These are phyloP conservation scores for Stemphylium beticola DNA, from an alignment of 2,329 filamentous ascomycete genomes.

Conservation along the genomic window DNA sequence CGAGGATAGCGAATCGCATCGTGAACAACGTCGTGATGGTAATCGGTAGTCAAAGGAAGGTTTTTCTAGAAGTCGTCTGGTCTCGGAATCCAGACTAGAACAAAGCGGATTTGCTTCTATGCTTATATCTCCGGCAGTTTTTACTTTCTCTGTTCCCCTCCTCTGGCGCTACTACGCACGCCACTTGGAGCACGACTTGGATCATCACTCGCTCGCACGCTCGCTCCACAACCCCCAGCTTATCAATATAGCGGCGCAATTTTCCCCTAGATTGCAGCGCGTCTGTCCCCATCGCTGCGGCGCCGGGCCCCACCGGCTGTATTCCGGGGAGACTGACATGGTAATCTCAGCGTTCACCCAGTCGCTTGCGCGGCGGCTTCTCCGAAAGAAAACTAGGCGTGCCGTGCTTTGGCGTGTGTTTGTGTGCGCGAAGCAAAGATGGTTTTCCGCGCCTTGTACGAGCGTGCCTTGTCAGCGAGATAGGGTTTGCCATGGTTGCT, in stretches of 20 bases:
- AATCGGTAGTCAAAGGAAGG: neutral
- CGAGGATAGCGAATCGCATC: slow-evolving; percentile 29
- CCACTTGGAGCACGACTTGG: too few relatives aligned
- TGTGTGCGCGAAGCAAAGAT: too few relatives aligned
- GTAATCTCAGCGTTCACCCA: too few relatives aligned
- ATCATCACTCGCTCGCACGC: neutral
- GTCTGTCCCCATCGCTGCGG: neutral
- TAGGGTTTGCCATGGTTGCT: too few relatives aligned
- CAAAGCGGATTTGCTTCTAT: too few relatives aligned
- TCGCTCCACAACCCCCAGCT: neutral
- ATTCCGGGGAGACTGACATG: neutral
- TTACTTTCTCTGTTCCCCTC: too few relatives aligned
- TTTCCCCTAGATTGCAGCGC: slow-evolving; percentile 3
- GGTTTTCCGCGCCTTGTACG: too few relatives aligned
- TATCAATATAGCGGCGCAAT: slow-evolving; percentile 6
- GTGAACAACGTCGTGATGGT: neutral
- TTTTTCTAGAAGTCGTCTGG: too few relatives aligned
- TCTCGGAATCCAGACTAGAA: too few relatives aligned
- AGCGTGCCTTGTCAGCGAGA: too few relatives aligned
- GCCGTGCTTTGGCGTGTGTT: too few relatives aligned
- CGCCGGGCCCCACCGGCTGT: slow-evolving; percentile 12
- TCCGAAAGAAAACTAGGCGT: neutral
- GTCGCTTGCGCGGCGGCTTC: neutral
- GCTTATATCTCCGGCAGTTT: neutral
- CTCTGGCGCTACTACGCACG: too few relatives aligned